phyloP scores from a whole-genome alignment of 1,284 basidiomycete species.

The Cutaneotrichosporon sp. region DNA sequence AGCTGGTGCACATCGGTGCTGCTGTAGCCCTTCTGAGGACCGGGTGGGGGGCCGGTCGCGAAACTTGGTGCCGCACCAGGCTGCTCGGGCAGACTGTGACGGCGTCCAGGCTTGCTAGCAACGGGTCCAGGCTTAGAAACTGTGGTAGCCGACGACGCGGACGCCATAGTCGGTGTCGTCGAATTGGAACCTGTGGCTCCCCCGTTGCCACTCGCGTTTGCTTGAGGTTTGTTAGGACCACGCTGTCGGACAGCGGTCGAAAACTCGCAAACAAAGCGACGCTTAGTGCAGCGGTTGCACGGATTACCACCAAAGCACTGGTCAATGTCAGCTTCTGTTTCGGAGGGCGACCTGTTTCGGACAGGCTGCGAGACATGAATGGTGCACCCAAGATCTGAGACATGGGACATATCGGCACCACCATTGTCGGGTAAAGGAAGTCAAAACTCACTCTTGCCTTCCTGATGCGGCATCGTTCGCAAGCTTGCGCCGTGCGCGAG shows the following conservation, averaged over 20 bases:
- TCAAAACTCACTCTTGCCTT: slow-evolving; percentile 29
- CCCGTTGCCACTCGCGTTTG: slow-evolving; percentile 1
- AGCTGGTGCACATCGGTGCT: slow-evolving; percentile 9
- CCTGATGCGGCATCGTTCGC: slow-evolving; percentile 26
- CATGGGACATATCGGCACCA: too few relatives aligned
- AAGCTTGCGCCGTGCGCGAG: slow-evolving; percentile 25
- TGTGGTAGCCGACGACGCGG: neutral
- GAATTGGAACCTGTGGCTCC: neutral
- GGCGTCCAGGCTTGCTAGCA: slow-evolving; percentile 7
- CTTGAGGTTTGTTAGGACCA: slow-evolving; percentile 17
- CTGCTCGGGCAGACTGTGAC: slow-evolving; percentile 17
- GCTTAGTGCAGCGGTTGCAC: slow-evolving; percentile 22
- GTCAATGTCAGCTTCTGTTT: slow-evolving; percentile 2
- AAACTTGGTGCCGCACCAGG: slow-evolving; percentile 1
- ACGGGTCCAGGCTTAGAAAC: neutral
- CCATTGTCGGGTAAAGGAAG: too few relatives aligned
- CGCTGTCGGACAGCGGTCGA: slow-evolving; percentile 20
- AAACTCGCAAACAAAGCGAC: slow-evolving; percentile 23
- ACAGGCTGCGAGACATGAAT: neutral
- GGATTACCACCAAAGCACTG: slow-evolving; percentile 24
- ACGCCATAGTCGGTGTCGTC: neutral
- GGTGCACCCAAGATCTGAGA: too few relatives aligned
- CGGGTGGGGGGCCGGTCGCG: slow-evolving; percentile 1
- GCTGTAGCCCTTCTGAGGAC: slow-evolving; percentile 13
- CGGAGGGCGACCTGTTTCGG: too few relatives aligned